phyloP scores from a whole-genome alignment of 1,139 yeast species.

The Suhomyces yuchorum region DNA sequence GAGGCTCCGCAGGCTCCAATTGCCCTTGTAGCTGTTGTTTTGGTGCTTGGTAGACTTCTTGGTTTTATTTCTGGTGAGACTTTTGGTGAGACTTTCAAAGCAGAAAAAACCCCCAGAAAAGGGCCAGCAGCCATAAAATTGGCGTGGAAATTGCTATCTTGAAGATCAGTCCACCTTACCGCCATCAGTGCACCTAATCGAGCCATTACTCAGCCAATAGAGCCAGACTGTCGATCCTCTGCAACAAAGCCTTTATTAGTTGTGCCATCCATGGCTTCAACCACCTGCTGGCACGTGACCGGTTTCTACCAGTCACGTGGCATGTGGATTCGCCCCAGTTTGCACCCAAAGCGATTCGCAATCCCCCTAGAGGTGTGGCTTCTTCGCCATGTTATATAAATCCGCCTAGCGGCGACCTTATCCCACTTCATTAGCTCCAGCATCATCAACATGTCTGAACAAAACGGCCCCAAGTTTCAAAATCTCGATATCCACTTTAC shows the following conservation, averaged over 20 bases:
- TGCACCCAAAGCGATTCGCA: conserved; percentile 6
- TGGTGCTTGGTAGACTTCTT: too few relatives aligned
- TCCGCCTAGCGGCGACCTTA: neutral
- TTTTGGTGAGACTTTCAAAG: too few relatives aligned
- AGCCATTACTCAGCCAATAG: neutral
- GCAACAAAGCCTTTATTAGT: neutral
- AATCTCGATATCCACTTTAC: conserved; percentile 46
- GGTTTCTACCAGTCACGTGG: neutral
- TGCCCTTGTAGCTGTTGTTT: too few relatives aligned
- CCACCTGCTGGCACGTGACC: conserved; percentile 5
- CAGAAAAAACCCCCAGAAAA: too few relatives aligned
- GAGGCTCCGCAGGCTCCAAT: too few relatives aligned
- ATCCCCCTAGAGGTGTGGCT: conserved; percentile 5
- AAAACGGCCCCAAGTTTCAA: conserved; percentile 27
- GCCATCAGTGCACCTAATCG: neutral
- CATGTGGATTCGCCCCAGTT: neutral
- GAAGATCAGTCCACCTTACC: neutral
- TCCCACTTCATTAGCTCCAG: neutral
- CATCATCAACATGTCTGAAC: conserved; percentile 7
- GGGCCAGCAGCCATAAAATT: too few relatives aligned
- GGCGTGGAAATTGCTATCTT: neutral
- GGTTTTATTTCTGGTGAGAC: too few relatives aligned
- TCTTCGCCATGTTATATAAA: neutral
- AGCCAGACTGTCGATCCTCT: neutral
- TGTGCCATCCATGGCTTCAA: conserved; percentile 7